phyloP scores from a whole-genome alignment of 345 rosid species.

The Linum trigynum region DNA sequence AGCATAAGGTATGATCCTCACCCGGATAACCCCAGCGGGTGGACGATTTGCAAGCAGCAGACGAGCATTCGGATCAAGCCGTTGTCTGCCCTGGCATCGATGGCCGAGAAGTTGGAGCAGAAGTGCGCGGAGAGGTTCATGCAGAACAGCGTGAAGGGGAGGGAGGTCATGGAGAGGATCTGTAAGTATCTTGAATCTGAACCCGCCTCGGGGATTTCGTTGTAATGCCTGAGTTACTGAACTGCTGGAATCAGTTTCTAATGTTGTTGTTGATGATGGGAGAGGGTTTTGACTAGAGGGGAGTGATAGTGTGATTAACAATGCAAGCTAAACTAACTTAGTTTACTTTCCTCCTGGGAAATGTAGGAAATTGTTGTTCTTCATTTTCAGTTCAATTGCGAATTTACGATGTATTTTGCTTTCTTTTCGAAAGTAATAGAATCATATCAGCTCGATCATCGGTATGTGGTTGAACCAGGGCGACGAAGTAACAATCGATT shows the following conservation, averaged over 20 bases:
- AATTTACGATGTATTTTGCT: no score
- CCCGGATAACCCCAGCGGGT: constrained; percentile 64
- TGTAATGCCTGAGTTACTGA: constrained; percentile 19
- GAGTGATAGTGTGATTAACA: background rate
- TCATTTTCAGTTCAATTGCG: background rate
- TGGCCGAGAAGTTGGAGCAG: constrained; percentile 97
- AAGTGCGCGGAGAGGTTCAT: constrained; percentile 77
- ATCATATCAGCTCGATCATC: no score
- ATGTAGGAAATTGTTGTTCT: background rate
- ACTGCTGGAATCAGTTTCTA: background rate
- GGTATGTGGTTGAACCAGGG: no score
- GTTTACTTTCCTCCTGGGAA: background rate
- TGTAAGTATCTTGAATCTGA: constrained; percentile 94
- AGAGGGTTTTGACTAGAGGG: background rate
- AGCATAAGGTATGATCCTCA: constrained; percentile 75
- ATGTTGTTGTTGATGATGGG: background rate
- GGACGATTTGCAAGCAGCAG: constrained; percentile 85
- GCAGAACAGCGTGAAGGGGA: constrained; percentile 85
- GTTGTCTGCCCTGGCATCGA: constrained; percentile 78
- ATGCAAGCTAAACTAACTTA: background rate
- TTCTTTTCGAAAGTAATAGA: no score
- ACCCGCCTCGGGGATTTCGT: constrained; percentile 39
- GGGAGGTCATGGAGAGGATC: constrained; percentile 96
- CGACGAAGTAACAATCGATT: no score
- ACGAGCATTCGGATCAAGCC: constrained; percentile 88